Base-by-base conservation (phyloP, 2,329 filamentous ascomycete genomes). In the Graphilbum fragrans region DNA sequence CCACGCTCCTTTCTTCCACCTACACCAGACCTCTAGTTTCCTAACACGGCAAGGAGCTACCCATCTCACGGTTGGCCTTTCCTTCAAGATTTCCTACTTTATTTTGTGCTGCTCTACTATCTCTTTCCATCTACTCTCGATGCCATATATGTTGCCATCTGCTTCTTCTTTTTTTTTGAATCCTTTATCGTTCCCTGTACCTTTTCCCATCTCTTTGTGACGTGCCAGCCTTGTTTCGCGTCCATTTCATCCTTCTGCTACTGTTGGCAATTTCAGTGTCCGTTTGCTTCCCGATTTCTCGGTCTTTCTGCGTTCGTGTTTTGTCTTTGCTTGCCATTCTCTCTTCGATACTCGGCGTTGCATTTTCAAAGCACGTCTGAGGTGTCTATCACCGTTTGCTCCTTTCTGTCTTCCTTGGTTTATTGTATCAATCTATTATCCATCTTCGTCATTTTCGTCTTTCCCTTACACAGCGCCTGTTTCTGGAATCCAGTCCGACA, bases 351-450 rank as follows among this genome's bases (percentile, higher is more conserved):
- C 36, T 17, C 8, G 18, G 5, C 19, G 25, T 39, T 31, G 11
- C 36, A 29, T 23, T 19, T 39, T 11, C 16, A 20, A 7, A 38
- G 17, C 35, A 21, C 11, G 29, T 27, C 17, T 38, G 18, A 20
- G n/a, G 35, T 22, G 32, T 31, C n/a, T 25, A 5, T 34, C 23
- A 19, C 25, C 19, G 18, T 43, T 14, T 33, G 33, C 34, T 9
- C 25, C 35, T 20, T 6, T 31, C 29, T 27, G 5, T 34, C 20
- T 44, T 35, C 44, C 31, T 49, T 49, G 48, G 45, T 43, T 43
- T 48, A 48, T 44, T 38, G 9, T 35, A 39, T 39, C 29, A 36
- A 49, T 51, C 45, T 50, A 49, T 37, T 41, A 48, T 49, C 7
- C 40, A 47, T 38, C 39, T 43, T 44, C 45, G 43, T 49, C 38